phyloP scores from a whole-genome alignment of 2,329 filamentous ascomycete genomes.

The Claviceps sp. region DNA sequence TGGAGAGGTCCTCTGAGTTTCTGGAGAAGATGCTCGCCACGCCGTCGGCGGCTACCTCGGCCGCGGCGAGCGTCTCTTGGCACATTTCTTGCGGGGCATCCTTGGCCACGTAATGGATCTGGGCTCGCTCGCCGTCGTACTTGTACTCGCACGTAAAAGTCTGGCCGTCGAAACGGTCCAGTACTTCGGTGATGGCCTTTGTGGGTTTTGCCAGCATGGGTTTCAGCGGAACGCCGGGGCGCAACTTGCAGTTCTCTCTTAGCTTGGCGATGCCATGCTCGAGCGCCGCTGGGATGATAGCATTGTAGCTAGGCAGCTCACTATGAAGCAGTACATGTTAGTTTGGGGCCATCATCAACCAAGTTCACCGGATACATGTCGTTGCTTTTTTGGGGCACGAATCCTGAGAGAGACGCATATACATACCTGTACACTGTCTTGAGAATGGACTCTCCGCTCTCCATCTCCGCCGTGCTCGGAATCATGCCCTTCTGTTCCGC shows the following conservation, averaged over 20 bases:
- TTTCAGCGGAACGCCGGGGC: slow-evolving; percentile 87
- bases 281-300: slow-evolving; percentile 82
- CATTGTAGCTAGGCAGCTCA: slow-evolving; percentile 87
- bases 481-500: slow-evolving; percentile 54
- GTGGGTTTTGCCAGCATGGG: slow-evolving; percentile 98
- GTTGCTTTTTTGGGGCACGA: too few relatives aligned
- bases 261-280: slow-evolving; percentile 75
- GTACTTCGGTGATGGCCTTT: slow-evolving; percentile 92
- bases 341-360: background rate
- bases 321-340: slow-evolving; percentile 19
- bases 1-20: slow-evolving; percentile 92
- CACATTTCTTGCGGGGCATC: slow-evolving; percentile 58
- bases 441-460: slow-evolving; percentile 69
- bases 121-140: slow-evolving; percentile 95
- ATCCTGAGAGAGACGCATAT: too few relatives aligned
- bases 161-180: slow-evolving; percentile 91
- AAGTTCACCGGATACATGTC: background rate
- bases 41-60: slow-evolving; percentile 55
- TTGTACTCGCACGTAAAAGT: slow-evolving; percentile 98
- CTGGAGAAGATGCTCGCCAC: slow-evolving; percentile 90
- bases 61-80: slow-evolving; percentile 43
- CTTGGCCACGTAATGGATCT: slow-evolving; percentile 91
- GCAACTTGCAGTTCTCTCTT: slow-evolving; percentile 74
- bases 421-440: slow-evolving; percentile 78
- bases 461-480: slow-evolving; percentile 63